Base-by-base conservation (phyloP, 2,329 filamentous ascomycete species). In the Sarocladium kiliense region DNA sequence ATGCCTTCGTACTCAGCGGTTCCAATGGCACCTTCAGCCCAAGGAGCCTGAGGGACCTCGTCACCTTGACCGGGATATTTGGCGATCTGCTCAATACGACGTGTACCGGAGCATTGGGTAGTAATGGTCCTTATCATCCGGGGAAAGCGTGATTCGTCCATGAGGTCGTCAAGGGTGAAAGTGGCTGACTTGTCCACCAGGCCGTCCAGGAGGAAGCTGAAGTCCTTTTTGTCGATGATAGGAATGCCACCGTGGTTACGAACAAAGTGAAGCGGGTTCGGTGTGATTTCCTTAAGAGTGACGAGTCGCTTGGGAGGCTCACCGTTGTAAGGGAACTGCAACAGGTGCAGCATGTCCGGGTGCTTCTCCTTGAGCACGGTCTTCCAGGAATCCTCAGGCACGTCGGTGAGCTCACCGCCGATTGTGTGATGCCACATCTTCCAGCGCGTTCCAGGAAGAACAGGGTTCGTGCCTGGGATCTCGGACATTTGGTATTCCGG, bases 171-270 rank as follows among this genome's bases (percentile, higher is more conserved):
- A 0, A 89, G 61, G 0, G 80, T 84, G 54, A 87, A 75, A 1
- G 65, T 73, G 54, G 77, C 76, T 0, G 85, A 83, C 2, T 79
- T 72, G 5, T 78, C 78, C 3, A 88, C 85, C 0, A 87, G 71
- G 0, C 85, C 85, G 56, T 83, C 81, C 4, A 89, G 66, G 2
- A 72, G 68, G 16, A 87, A 72, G 23, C 70, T 76, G 62, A 72
- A 86, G 2, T 77, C 71, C 0, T 80, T 74, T 1, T 76, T 69
- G 9, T 87, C 77, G 54, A 89, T 88, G 7, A 80, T 71, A 0
- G 87, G 87, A 18, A 90, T 82, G 0, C 86, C 86, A 10, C 87
- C 86, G 58, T 90, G 87, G 57, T 90, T 90, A 4, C 87, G 76
- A 0, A 90, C 82, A 59, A 88, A 90, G 60, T 85, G 80, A 0